Base-by-base conservation (phyloP, 2,329 filamentous ascomycete species). In the Paraphaeosphaeria minitans region DNA sequence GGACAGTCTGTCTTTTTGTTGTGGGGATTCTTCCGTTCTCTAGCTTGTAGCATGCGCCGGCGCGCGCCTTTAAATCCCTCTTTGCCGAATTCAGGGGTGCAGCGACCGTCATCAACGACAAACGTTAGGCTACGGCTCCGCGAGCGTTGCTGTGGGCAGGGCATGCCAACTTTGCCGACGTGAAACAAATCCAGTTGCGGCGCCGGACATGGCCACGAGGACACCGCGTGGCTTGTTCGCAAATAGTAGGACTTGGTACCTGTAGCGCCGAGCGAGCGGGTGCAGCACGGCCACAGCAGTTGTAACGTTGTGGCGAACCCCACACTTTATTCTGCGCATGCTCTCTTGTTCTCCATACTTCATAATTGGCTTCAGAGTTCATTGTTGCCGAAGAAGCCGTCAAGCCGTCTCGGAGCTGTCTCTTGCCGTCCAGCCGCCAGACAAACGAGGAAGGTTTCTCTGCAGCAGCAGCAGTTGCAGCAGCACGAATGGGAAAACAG, bases 241-340 rank as follows among this genome's bases (percentile, higher is more conserved):
- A 51, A 10, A 6, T 31, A 39, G 27, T 13, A 10, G 8, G 21
- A 39, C 16, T 43, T 53, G 42, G 48, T 24, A n/a, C 6, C 4
- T 39, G 48, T 39, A 48, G 45, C 45, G 45, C n/a, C 24, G 45
- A 12, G 45, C 27, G 14, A 31, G 45, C 27, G 27, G 48, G 21
- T 14, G 24, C 42, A 21, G 50, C 50, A 53, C 49, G 27, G 49
- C 49, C 49, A 51, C 48, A 41, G 48, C 49, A 41, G 27, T 50
- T 50, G 31, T 50, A 29, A 33, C 49, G 19, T 27, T 51, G 21
- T 51, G 49, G 49, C 49, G 49, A 51, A 29, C 49, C 49, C 49
- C 35, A 51, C 49, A 41, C 22, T 42, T 51, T 33, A 21, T 4
- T 29, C 24, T 41, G 49, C 31, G 35, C 49, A 27, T 50, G 47